Conservation (phyloP, 2,329 filamentous ascomycete species). For the Alternaria sp. region DNA sequence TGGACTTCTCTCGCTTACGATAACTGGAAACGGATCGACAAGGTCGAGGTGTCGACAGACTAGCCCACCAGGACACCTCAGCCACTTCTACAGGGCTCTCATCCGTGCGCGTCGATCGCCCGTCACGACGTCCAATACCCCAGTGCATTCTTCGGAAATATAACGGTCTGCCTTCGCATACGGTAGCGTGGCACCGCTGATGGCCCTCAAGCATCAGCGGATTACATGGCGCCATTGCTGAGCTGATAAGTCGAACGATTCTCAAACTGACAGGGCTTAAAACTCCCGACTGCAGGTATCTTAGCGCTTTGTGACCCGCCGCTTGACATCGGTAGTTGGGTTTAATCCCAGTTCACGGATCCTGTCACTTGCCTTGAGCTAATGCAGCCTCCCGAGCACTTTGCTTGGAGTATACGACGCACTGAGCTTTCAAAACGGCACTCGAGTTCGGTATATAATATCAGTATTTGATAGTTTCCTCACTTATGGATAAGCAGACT, state of each 20-base stretch:
- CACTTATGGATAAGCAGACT: background rate
- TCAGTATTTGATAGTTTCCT: background rate
- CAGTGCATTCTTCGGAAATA: background rate
- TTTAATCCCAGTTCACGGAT: background rate
- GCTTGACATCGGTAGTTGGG: background rate
- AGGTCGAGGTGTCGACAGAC: background rate
- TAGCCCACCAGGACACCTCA: background rate
- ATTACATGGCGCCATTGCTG: background rate
- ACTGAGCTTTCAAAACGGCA: background rate
- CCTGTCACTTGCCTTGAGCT: background rate
- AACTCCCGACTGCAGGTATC: background rate
- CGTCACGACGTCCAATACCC: background rate
- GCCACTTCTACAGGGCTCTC: background rate
- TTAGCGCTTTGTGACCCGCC: background rate
- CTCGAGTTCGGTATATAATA: background rate
- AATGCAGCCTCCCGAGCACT: constrained; percentile 9
- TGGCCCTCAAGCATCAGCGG: background rate
- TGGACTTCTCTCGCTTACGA: background rate
- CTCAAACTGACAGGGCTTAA: background rate
- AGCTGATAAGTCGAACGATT: constrained; percentile 1
- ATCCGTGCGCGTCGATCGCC: too few species aligned
- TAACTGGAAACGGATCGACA: background rate
- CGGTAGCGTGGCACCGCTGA: background rate
- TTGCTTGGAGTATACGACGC: background rate
- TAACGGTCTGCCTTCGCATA: background rate